Base-by-base conservation (phyloP, 345 rosid genomes). In the Carallia brachiata region DNA sequence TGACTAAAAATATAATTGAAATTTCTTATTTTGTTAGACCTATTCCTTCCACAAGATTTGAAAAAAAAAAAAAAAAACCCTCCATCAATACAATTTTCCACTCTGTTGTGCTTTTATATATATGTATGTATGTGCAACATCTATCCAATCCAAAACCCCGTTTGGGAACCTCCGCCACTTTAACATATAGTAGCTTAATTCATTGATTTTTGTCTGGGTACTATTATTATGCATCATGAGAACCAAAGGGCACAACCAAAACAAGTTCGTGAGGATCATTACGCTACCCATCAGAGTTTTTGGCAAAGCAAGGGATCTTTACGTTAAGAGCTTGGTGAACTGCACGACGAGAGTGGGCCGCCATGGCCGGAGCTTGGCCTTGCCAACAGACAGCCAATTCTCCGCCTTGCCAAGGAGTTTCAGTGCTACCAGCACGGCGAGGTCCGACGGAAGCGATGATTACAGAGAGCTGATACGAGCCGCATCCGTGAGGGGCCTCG, bases 381-480 rank as follows among this genome's bases (percentile, higher is more conserved):
- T 47, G 68, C 58, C 23, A 23, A 23, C 72, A 6, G 52, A 57
- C 0, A 75, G 82, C 1, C 68, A 70, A 5, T 53, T 75, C 73
- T 52, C 66, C 6, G 36, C 80, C 32, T 68, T 86, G 70, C 93
- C 90, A 0, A 78, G 88, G 80, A 91, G 96, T 78, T 78, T 78
- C 54, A 91, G 93, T 67, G 72, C 62, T n/a, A 68, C 73, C 28
- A 68, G 74, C 31, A 75, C 89, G 1, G 55, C 80, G 4, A 70
- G 81, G 39, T 67, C 82, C 2, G 69, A 36, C 0, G 73, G 67
- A 28, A 63, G 23, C 6, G 97, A 91, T 6, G 97, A 91, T 70
- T 86, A 79, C 61, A 75, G 81, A 32, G 91, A 89, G 80, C 89
- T 88, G 6, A 70, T 85, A 16, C 79, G 92, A 73, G 92, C 92